These are phyloP conservation scores for Exobasidium cylindrosporum DNA, from an alignment of 1,284 basidiomycete species.

Conservation along the genomic window DNA sequence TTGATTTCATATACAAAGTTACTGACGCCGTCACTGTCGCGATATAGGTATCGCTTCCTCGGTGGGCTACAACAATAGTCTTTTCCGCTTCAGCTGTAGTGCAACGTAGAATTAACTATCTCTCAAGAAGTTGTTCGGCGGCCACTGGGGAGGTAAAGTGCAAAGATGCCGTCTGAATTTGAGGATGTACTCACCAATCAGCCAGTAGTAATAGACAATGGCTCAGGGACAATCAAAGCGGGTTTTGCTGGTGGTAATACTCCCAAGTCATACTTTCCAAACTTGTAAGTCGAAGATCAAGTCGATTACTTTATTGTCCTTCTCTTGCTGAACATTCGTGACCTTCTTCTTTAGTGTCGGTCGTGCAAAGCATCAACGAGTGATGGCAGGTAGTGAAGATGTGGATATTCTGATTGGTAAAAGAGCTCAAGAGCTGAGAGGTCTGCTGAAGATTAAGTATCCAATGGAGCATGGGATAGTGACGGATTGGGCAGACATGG, in stretches of 20 bases:
- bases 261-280: conserved; percentile 54
- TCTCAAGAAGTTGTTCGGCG: no score
- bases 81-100: no score
- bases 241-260: conserved; percentile 53
- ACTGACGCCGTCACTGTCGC: no score
- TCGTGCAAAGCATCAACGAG: conserved; percentile 50
- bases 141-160: neutral
- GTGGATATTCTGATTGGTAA: conserved; percentile 54
- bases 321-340: neutral
- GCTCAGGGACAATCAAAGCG: conserved; percentile 54
- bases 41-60: no score
- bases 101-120: no score
- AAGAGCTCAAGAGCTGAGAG: conserved; percentile 51
- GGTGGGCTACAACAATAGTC: no score
- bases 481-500: conserved; percentile 55
- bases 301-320: neutral
- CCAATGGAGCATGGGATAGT: conserved; percentile 55
- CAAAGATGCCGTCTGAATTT: conserved; percentile 39
- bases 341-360: conserved; percentile 30
- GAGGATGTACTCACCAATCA: conserved; percentile 55
- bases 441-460: conserved; percentile 50
- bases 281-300: conserved; percentile 35
- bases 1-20: no score
- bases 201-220: conserved; percentile 55
- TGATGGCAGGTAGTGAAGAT: conserved; percentile 55